These are phyloP conservation scores for Sonneratia alba DNA, from an alignment of 345 rosid genomes.

Conservation along the genomic window DNA sequence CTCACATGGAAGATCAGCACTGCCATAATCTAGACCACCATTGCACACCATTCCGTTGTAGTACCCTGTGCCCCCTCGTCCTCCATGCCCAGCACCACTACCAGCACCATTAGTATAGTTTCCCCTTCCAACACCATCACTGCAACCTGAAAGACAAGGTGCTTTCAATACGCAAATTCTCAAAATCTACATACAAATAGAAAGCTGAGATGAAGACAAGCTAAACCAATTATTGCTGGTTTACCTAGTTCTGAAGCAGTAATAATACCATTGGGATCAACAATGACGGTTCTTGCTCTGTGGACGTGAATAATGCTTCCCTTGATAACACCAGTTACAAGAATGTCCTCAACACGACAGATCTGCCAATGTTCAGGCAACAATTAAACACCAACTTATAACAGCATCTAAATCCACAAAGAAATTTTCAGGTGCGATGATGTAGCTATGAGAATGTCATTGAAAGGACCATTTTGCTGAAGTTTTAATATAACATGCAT, in stretches of 20 bases:
- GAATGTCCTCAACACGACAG: conserved; percentile 92
- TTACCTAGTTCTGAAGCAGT: conserved; percentile 85
- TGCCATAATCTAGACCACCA: conserved; percentile 78
- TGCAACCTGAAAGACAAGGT: conserved; percentile 56
- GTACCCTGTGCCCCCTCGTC: conserved; percentile 85
- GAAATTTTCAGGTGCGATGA: not conserved
- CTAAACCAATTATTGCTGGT: conserved; percentile 5
- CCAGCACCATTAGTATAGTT: conserved; percentile 81
- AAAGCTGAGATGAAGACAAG: conserved; percentile 11
- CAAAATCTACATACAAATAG: not conserved
- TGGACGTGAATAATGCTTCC: conserved; percentile 96
- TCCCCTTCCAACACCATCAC: conserved; percentile 79
- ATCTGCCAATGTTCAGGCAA: conserved; percentile 32
- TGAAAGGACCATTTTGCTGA: not conserved
- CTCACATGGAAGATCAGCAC: conserved; percentile 89
- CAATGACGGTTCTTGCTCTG: conserved; percentile 70
- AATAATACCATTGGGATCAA: conserved; percentile 59
- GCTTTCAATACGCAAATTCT: conserved; percentile 1
- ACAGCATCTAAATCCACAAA: not conserved
- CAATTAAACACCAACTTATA: not conserved
- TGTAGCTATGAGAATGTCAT: not conserved
- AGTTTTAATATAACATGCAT: not conserved
- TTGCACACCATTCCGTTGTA: conserved; percentile 68
- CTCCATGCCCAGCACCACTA: conserved; percentile 98
- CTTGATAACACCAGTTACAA: conserved; percentile 69